These are phyloP conservation scores for Diplodia scrobiculata DNA, from an alignment of 2,329 filamentous ascomycete genomes.

Conservation along the genomic window DNA sequence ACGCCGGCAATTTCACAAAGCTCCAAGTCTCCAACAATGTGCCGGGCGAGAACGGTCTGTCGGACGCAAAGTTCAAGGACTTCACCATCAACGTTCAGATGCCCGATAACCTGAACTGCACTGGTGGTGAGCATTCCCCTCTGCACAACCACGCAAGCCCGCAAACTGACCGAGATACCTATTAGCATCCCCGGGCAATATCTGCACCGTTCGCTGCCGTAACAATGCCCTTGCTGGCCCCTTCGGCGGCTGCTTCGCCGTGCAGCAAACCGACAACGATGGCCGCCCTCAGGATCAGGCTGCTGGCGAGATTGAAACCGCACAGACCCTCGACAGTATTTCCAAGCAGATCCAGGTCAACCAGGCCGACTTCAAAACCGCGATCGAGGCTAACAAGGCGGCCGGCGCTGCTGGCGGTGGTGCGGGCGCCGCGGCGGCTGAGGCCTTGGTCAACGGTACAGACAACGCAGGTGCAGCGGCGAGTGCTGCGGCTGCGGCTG, in stretches of 20 bases:
- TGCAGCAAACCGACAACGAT: constrained; percentile 56
- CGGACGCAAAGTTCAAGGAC: constrained; percentile 58
- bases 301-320: constrained; percentile 50
- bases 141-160: not conserved
- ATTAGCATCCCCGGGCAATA: constrained; percentile 53
- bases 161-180: not conserved
- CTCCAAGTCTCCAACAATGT: constrained; percentile 62
- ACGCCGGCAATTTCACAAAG: constrained; percentile 49
- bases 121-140: constrained; percentile 1
- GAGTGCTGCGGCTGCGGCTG: constrained; percentile 29
- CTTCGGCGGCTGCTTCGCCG: constrained; percentile 61
- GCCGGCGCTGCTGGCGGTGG: constrained; percentile 43
- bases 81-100: constrained; percentile 60
- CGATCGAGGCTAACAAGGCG: constrained; percentile 52
- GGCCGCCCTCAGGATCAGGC: constrained; percentile 35
- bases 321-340: constrained; percentile 51
- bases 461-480: constrained; percentile 33
- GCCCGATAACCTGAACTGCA: constrained; percentile 45
- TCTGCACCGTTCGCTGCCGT: constrained; percentile 62
- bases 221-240: constrained; percentile 61
- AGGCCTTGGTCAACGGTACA: constrained; percentile 46
- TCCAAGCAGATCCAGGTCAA: constrained; percentile 55
- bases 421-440: constrained; percentile 43
- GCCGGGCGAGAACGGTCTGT: constrained; percentile 60
- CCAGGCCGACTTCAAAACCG: constrained; percentile 54